A percentile compares a stretch with the other conserved stretches of the same genome.
phyloP scores from a whole-genome alignment of 2,329 filamentous ascomycete species.

The Penicillium crustosum region DNA sequence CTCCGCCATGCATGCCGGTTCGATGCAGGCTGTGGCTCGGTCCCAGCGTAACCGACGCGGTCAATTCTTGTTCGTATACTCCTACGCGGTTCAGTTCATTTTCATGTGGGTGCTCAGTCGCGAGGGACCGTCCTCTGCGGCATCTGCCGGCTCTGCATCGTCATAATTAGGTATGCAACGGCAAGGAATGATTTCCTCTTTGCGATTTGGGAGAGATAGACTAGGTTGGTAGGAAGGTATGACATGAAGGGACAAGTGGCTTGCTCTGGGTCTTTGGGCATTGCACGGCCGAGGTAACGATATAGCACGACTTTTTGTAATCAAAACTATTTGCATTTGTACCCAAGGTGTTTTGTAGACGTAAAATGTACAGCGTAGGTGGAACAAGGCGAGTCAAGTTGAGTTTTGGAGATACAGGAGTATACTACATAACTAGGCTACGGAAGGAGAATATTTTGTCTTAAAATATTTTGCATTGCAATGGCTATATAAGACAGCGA shows the following conservation, averaged over 20 bases:
- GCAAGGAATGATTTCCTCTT: not conserved
- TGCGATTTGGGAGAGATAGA: conserved; percentile 15
- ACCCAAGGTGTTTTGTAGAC: not conserved
- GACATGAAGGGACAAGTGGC: conserved; percentile 9
- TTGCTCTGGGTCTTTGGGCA: conserved; percentile 8
- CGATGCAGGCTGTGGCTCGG: conserved; percentile 71
- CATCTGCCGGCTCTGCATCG: conserved; percentile 21
- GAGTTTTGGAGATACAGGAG: too few relatives aligned
- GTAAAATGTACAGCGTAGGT: too few relatives aligned
- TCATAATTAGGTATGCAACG: not conserved
- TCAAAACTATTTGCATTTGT: conserved; percentile 21
- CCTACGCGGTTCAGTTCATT: conserved; percentile 86
- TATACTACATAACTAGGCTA: not conserved
- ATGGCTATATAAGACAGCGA: not conserved
- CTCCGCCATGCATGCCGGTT: conserved; percentile 58
- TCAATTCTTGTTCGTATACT: conserved; percentile 91
- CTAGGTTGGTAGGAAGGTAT: conserved; percentile 7
- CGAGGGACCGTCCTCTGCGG: conserved; percentile 44
- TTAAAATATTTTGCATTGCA: not conserved
- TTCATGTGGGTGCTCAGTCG: conserved; percentile 84
- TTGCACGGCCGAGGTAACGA: conserved; percentile 20
- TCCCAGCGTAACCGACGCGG: conserved; percentile 84
- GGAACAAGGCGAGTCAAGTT: not conserved
- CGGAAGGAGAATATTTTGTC: not conserved
- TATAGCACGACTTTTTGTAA: conserved; percentile 31